Percentiles rank a stretch among this genome's conserved stretches.
These are phyloP conservation scores for Microbotryum violaceum DNA, from an alignment of 1,284 basidiomycete species.

Conservation along the genomic window DNA sequence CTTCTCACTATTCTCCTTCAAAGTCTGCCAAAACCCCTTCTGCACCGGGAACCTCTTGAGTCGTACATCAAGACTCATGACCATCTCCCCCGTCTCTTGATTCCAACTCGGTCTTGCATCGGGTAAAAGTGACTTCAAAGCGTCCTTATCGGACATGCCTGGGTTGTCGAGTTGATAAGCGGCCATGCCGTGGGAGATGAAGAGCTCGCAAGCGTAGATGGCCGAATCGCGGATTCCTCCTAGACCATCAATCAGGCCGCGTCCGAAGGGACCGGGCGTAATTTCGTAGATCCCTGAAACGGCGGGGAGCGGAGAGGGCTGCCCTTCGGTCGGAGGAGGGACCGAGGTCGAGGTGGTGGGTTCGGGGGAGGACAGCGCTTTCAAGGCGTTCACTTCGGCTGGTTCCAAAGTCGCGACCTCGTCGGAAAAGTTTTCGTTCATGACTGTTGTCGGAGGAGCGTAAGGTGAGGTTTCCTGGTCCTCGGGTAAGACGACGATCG, in stretches of 20 bases:
- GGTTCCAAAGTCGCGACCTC: not conserved
- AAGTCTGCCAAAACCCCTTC: constrained; percentile 29
- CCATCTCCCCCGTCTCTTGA: constrained; percentile 28
- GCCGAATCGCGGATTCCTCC: constrained; percentile 44
- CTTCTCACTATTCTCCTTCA: constrained; percentile 22
- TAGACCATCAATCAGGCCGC: constrained; percentile 43
- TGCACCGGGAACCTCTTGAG: constrained; percentile 35
- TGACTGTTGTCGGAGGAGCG: constrained; percentile 13
- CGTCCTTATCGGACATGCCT: constrained; percentile 30
- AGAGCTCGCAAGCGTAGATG: constrained; percentile 37
- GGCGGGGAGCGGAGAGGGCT: not conserved
- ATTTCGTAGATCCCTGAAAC: constrained; percentile 16
- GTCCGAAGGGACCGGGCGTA: constrained; percentile 36
- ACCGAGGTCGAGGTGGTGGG: not conserved
- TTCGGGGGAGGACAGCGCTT: not conserved
- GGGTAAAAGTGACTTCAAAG: constrained; percentile 32
- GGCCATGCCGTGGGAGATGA: constrained; percentile 31
- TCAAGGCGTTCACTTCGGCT: not conserved
- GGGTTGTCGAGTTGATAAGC: constrained; percentile 34
- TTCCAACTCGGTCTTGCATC: constrained; percentile 27
- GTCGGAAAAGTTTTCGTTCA: not conserved
- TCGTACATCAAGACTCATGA: constrained; percentile 34
- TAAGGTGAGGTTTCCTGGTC: constrained; percentile 34
- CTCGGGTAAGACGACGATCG: constrained; percentile 12
- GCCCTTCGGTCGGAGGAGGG: not conserved